Evolutionary conservation across 192 early-diverging fungal species (phyloP).

Genomic region (Cetraspora pellucida): DNA sequence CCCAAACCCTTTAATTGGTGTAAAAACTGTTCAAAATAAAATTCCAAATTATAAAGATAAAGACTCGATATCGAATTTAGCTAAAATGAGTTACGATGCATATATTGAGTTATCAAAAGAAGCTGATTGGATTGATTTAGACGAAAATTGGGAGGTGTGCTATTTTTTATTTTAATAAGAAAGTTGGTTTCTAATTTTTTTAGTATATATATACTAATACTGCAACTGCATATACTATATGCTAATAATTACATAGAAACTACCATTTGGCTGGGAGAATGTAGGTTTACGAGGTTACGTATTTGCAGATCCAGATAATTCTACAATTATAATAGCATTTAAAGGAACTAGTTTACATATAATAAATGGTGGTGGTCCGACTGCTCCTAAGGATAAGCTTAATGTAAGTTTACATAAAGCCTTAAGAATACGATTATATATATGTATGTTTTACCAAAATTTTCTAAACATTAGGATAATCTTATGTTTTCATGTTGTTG

Average conservation of each 20-base stretch:
- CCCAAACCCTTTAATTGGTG: not conserved
- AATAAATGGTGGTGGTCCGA: conserved; percentile 59
- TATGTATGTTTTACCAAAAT: not conserved
- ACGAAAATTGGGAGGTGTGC: conserved; percentile 61
- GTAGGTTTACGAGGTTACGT: conserved; percentile 83
- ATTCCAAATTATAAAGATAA: conserved; percentile 74
- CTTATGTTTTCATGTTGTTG: conserved; percentile 97
- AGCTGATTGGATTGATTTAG: conserved; percentile 66
- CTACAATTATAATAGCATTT: conserved; percentile 74
- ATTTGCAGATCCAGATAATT: conserved; percentile 67
- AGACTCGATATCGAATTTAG: conserved; percentile 68
- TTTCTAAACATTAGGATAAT: conserved; percentile 66
- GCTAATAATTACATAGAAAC: conserved; percentile 37
- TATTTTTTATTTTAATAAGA: not conserved
- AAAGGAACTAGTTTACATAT: conserved; percentile 73
- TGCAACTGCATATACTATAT: not conserved
- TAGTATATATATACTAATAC: not conserved
- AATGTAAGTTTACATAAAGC: conserved; percentile 51
- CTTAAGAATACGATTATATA: conserved; percentile 13
- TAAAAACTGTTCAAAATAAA: not conserved
- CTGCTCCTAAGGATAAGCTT: conserved; percentile 70
- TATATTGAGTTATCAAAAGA: conserved; percentile 65
- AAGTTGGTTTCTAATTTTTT: not conserved
- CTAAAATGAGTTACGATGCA: conserved; percentile 79
- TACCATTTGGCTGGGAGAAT: conserved; percentile 66